Evolutionary conservation across 768 basidiomycete genomes (phyloP), one percentile per base, ranked within the genome.

Genomic region (Leccinum incarnatum): DNA sequence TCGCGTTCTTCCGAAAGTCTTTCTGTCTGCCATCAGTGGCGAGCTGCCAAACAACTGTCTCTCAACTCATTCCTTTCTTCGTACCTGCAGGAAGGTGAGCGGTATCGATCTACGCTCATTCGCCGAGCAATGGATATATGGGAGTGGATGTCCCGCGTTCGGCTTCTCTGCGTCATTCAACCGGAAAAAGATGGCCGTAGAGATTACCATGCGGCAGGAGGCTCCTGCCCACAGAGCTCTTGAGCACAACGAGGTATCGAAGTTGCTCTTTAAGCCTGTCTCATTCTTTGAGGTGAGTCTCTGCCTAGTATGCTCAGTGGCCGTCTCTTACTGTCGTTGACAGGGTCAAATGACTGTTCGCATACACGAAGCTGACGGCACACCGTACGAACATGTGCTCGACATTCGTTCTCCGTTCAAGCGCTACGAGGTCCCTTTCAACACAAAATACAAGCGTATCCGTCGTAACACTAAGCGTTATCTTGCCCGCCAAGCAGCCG

Each of bases 41-140:
- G 95, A 98, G 68, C 80, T 96, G 67, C 81, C 79, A 27, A 89
- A 89, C 67, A 95, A 94, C 69, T 82, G 86, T 21, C 78, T 99
- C 9, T 92, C 93, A 1, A 98, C 97, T 0, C 88, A 93, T 62
- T 83, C 86, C 21, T 98, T 99, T 75, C 81, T 98, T 59, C 78
- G 94, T 58, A 94, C 85, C 47, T 98, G 95, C 68, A 81, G 95
- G 65, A 98, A 95, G 74, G 90, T 95, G 61, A 92, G 91, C 68
- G 93, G 95, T 10, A 89, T 93, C 17, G 96, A 98, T 69, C 82
- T 90, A 23, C 82, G 90, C 55, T 83, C 85, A 29, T 99, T 99
- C 69, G 92, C 93, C n/a, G 95, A 98, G 68, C 96, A 98, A 72
- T 99, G 97, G 97, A 93, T 99, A 61, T 97, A 95, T 68, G 95